Base-by-base conservation (phyloP, 2,329 filamentous ascomycete species). In the Colletotrichum eremochloae region DNA sequence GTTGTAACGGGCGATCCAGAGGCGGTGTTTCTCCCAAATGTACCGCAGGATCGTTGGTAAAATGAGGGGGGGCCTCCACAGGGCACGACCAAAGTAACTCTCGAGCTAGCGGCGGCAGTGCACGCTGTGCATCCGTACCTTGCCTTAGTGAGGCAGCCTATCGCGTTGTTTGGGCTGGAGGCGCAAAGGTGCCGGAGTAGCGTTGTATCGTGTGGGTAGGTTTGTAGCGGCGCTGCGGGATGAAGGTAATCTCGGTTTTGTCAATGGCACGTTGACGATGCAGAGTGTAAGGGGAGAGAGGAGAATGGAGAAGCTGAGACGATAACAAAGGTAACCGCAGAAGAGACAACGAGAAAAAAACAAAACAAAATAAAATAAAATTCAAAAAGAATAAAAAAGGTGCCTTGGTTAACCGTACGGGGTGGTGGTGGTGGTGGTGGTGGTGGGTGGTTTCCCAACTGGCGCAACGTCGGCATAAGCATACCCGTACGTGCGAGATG, bases 101-200 rank as follows among this genome's bases (percentile, higher is more conserved):
- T 63, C 12, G 29, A 63, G 65, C 66, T 72, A 72, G 61, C 18
- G 50, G 58, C 69, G 65, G 58, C 60, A 69, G 69, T 61, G 66
- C 60, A 60, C 53, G 46, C 46, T 38, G 58, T 60, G 69, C 69
- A 63, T 63, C 44, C 69, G 69, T 72, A 58, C 69, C 69, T 71
- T 72, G 60, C 69, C 48, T 72, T 72, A 72, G 66, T 69, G 69
- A 69, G 66, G 52, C 24, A 64, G 57, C 61, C 44, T 53, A 36
- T 56, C 40, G 20, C 44, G 5, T 46, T 9, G 18, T 9, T 18
- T 18, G 63, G 50, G n/a, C 53, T 33, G 50, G 18, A 38, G 24
- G 48, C 8, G 38, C n/a, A 63, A 63, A 33, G 36, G 36, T 53
- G 40, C 36, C 38, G 61, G 29, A 42, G 33, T 55, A 55, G 62